A percentile compares a stretch with the other conserved stretches of the same genome.
phyloP scores from a whole-genome alignment of 2,329 filamentous ascomycete species.

The Xylariaceae sp. region DNA sequence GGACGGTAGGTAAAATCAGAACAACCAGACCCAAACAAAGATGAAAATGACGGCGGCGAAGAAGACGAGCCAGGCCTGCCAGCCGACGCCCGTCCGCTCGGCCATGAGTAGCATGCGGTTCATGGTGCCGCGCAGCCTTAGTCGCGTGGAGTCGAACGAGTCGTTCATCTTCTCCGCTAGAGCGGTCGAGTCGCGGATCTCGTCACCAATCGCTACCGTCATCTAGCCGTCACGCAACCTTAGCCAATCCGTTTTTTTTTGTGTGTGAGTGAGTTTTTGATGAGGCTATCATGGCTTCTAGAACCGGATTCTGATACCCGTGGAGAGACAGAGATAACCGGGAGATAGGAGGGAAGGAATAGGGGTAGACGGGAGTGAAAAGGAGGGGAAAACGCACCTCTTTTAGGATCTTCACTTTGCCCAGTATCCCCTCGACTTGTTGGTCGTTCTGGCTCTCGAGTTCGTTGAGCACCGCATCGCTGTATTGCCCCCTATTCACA shows the following conservation, averaged over 20 bases:
- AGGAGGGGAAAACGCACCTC: slow-evolving; percentile 55
- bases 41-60: slow-evolving; percentile 76
- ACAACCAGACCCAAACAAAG: slow-evolving; percentile 92
- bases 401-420: slow-evolving; percentile 85
- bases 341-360: neutral
- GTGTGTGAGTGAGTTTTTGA: neutral
- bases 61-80: slow-evolving; percentile 90
- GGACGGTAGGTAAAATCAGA: slow-evolving; percentile 38
- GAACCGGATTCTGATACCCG: neutral
- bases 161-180: slow-evolving; percentile 96
- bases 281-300: neutral
- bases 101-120: slow-evolving; percentile 96
- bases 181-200: slow-evolving; percentile 84
- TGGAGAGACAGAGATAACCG: neutral
- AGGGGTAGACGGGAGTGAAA: neutral
- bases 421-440: slow-evolving; percentile 82
- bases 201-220: slow-evolving; percentile 87
- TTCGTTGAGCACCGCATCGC: slow-evolving; percentile 83
- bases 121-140: slow-evolving; percentile 86
- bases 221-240: slow-evolving; percentile 49
- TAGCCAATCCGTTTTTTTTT: neutral
- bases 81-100: slow-evolving; percentile 86
- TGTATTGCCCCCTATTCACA: slow-evolving; percentile 72
- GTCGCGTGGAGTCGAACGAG: slow-evolving; percentile 77
- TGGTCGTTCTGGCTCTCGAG: slow-evolving; percentile 93